A percentile compares a stretch with the other conserved stretches of the same genome.
Conservation (phyloP, 179 eudicot genomes). For the Silene coronaria region DNA sequence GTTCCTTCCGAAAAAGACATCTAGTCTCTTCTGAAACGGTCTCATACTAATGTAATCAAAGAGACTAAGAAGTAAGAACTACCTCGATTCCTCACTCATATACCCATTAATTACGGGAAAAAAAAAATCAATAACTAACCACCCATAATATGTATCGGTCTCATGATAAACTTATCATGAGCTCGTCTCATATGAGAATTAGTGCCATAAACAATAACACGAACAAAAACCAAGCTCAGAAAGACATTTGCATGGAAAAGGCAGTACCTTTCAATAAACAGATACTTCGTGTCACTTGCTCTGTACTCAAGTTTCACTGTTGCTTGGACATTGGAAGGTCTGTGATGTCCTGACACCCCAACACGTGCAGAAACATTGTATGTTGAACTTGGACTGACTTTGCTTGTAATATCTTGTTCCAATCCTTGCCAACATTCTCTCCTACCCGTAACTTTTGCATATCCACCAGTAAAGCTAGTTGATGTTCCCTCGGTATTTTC, state of each 20-base stretch:
- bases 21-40: background rate
- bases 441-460: slow-evolving; percentile 60
- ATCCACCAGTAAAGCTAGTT: slow-evolving; percentile 27
- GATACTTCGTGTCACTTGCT: slow-evolving; percentile 39
- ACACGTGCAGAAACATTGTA: slow-evolving; percentile 64
- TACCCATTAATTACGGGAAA: too few species aligned
- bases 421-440: slow-evolving; percentile 70
- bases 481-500: slow-evolving; percentile 26
- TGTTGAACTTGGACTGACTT: slow-evolving; percentile 40
- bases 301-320: slow-evolving; percentile 50
- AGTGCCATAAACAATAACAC: background rate
- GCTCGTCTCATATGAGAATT: background rate
- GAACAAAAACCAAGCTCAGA: too few species aligned
- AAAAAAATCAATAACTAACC: too few species aligned
- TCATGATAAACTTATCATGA: background rate
- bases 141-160: too few species aligned
- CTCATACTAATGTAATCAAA: background rate
- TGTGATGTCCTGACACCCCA: slow-evolving; percentile 47
- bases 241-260: background rate
- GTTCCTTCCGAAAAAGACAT: background rate
- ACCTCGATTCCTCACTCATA: too few species aligned
- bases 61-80: too few species aligned
- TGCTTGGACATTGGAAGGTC: slow-evolving; percentile 47
- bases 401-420: slow-evolving; percentile 70
- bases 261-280: slow-evolving; percentile 56